phyloP scores from a whole-genome alignment of 139 green algal species.

The Chlamydomonas schloesseri region DNA sequence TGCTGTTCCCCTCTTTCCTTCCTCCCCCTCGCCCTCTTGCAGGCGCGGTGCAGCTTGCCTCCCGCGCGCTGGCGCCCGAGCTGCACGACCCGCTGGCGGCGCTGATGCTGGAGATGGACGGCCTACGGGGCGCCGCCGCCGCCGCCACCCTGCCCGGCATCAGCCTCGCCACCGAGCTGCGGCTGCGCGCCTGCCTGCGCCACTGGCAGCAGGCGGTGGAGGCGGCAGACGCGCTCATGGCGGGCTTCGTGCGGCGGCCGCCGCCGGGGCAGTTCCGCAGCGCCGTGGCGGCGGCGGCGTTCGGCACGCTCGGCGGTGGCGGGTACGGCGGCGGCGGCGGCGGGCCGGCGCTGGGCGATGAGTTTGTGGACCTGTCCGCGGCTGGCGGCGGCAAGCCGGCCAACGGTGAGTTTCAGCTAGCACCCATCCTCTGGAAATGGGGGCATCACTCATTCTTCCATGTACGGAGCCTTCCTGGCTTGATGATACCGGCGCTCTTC shows the following conservation, averaged over 20 bases:
- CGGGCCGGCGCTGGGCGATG: slow-evolving; percentile 21
- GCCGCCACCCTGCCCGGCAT: slow-evolving; percentile 52
- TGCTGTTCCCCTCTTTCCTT: too few species aligned
- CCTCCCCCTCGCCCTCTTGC: not conserved
- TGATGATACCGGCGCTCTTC: too few species aligned
- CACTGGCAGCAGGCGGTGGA: slow-evolving; percentile 49
- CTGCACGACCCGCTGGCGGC: slow-evolving; percentile 57
- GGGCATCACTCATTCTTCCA: not conserved
- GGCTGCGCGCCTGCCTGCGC: slow-evolving; percentile 22
- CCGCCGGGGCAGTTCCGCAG: slow-evolving; percentile 10
- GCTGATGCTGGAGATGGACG: slow-evolving; percentile 49
- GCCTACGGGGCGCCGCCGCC: slow-evolving; percentile 24
- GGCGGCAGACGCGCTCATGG: slow-evolving; percentile 23
- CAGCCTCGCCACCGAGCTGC: slow-evolving; percentile 19
- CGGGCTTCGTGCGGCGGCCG: not conserved
- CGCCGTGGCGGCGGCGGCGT: slow-evolving; percentile 16
- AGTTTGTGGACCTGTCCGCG: slow-evolving; percentile 29
- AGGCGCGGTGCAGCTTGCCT: slow-evolving; percentile 49
- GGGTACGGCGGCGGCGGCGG: not conserved
- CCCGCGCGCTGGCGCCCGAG: slow-evolving; percentile 11
- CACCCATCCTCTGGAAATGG: not conserved
- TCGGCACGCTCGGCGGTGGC: not conserved
- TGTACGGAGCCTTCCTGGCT: not conserved
- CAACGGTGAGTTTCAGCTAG: not conserved
- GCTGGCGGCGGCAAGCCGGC: slow-evolving; percentile 12